A percentile compares a stretch with the other conserved stretches of the same genome.
Conservation (phyloP, 2,329 filamentous ascomycete genomes). For the Helotiales sp. region DNA sequence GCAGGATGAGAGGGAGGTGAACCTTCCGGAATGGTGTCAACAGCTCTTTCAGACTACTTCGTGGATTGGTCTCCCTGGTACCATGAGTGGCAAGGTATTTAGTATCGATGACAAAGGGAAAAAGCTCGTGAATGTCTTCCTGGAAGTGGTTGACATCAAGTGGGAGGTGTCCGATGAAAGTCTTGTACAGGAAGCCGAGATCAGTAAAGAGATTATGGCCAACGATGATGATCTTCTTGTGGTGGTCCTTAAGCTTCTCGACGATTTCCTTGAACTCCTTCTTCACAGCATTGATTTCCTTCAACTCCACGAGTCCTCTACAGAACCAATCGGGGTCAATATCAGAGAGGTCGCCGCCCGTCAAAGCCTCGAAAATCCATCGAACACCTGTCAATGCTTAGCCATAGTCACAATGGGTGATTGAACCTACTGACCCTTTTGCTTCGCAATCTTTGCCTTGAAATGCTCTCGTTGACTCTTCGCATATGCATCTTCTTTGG, state of each 20-base stretch:
- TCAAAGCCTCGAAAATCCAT: slow-evolving; percentile 36
- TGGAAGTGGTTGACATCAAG: slow-evolving; percentile 53
- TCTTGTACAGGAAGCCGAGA: slow-evolving; percentile 62
- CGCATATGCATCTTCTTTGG: slow-evolving; percentile 19
- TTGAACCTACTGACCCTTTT: slow-evolving; percentile 24
- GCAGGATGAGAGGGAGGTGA: slow-evolving; percentile 43
- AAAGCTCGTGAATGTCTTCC: slow-evolving; percentile 46
- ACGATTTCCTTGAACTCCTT: slow-evolving; percentile 30
- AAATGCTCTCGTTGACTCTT: slow-evolving; percentile 17
- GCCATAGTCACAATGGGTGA: slow-evolving; percentile 24
- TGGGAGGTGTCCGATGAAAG: slow-evolving; percentile 60
- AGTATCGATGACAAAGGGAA: slow-evolving; percentile 56
- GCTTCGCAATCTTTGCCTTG: slow-evolving; percentile 22
- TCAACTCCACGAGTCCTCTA: slow-evolving; percentile 38
- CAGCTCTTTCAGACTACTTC: slow-evolving; percentile 48
- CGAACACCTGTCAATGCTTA: slow-evolving; percentile 23
- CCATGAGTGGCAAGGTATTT: slow-evolving; percentile 53
- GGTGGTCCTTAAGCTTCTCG: slow-evolving; percentile 27
- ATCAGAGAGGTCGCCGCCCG: slow-evolving; percentile 30
- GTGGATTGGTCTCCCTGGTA: slow-evolving; percentile 39
- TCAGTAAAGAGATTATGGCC: slow-evolving; percentile 68
- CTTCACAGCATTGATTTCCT: slow-evolving; percentile 39
- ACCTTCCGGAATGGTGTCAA: slow-evolving; percentile 42
- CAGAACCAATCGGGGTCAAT: slow-evolving; percentile 39
- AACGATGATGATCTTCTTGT: slow-evolving; percentile 46